phyloP scores from a whole-genome alignment of 257 asterid species.

The Forsythia suspensa region DNA sequence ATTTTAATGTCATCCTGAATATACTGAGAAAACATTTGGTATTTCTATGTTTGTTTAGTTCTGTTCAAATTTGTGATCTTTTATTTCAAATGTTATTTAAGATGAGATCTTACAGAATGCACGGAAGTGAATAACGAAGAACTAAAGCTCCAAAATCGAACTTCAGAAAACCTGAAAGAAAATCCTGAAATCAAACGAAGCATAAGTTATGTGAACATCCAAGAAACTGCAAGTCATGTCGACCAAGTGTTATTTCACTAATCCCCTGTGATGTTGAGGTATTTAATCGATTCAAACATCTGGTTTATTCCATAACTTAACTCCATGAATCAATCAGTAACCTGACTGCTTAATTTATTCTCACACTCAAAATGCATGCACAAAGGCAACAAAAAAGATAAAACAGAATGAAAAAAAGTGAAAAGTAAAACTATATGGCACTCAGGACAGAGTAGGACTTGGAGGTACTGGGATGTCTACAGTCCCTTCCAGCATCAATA shows the following conservation, averaged over 20 bases:
- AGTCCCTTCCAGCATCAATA: slow-evolving; percentile 40
- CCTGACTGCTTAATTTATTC: not conserved
- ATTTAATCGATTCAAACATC: too few species aligned
- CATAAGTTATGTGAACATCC: not conserved
- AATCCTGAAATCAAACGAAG: not conserved
- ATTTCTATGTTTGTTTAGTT: not conserved
- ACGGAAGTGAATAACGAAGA: not conserved
- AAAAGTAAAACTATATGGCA: not conserved
- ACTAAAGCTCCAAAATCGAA: not conserved
- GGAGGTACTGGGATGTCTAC: slow-evolving; percentile 36
- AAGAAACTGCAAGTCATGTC: not conserved
- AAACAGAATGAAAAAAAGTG: not conserved
- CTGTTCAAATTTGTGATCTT: not conserved
- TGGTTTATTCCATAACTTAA: not conserved
- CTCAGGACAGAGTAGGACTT: slow-evolving; percentile 29
- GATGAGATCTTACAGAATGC: not conserved
- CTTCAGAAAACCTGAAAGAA: not conserved
- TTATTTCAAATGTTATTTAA: not conserved
- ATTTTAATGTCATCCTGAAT: too few species aligned
- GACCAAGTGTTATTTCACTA: too few species aligned
- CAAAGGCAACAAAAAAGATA: not conserved
- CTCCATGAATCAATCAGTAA: not conserved
- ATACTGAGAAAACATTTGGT: not conserved
- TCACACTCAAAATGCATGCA: not conserved
- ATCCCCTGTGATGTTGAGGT: too few species aligned